Evolutionary conservation across 2,329 filamentous ascomycete genomes (phyloP), one percentile per base, ranked within the genome.

Genomic region (Cryphonectria radicalis): DNA sequence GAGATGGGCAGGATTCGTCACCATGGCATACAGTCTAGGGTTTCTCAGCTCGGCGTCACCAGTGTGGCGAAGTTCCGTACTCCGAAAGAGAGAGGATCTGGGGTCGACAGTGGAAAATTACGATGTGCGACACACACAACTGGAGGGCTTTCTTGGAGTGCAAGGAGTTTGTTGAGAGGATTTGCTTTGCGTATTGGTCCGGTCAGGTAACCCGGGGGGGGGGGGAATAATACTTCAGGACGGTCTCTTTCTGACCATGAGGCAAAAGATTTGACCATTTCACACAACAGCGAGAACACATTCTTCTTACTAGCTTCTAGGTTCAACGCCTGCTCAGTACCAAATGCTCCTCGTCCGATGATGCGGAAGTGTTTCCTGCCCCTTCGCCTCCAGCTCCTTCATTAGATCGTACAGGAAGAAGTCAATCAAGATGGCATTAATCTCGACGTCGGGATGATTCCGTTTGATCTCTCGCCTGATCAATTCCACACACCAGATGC

Each of bases 361-460:
- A 81, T 97, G 94, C 6, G 93, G 93, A 73, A 94, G 88, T 57
- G 83, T 85, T 78, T 90, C 88, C 69, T 85, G 80, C 67, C 90
- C 84, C 74, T 84, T 80, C 0, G 82, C 84, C 80, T 98, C 95
- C 78, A 92, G 81, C 78, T 94, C 92, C 80, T 98, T 99, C 83
- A 96, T 94, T 25, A 92, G 90, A 82, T 99, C 96, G 79, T 99
- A 99, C 69, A 99, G 84, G 81, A 98, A 97, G 82, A 98, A 99
- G 81, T 99, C 96, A 74, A 99, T 96, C 76, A 99, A 81, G 55
- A 98, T 93, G 37, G 96, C 95, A 79, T 99, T 99, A 76, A 91
- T 81, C 67, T 88, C 85, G 0, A 90, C 86, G 13, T 91, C 90
- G 0, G 94, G 93, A 77, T 98, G 90, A 19, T 89, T 81, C 63